Evolutionary conservation across 139 green algal species (phyloP).

Genomic region (Coccomyxa sp.): DNA sequence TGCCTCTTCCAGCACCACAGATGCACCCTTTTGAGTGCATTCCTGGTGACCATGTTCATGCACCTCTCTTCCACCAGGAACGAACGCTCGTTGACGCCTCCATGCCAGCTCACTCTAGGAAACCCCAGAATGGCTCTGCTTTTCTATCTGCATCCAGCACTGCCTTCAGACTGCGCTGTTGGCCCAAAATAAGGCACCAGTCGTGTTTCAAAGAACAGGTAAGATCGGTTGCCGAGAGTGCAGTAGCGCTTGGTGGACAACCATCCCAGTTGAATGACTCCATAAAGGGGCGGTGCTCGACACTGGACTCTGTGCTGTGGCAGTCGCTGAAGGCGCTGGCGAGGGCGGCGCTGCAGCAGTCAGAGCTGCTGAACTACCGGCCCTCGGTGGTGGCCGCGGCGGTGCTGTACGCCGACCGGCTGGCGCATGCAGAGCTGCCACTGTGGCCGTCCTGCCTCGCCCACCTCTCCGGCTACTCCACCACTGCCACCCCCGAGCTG

Average conservation of each 20-base stretch:
- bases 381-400: conserved; percentile 22
- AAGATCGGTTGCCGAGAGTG: not conserved
- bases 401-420: conserved; percentile 17
- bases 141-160: not conserved
- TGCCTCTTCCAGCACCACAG: not conserved
- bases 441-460: conserved; percentile 21
- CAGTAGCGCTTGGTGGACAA: not conserved
- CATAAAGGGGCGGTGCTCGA: no score
- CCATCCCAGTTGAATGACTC: not conserved
- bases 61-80: not conserved
- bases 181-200: no score
- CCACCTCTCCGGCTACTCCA: conserved; percentile 12
- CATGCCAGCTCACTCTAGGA: not conserved
- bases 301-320: not conserved
- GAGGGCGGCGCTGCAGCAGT: conserved; percentile 5
- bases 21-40: not conserved
- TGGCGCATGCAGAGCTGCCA: conserved; percentile 7
- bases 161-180: no score
- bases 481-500: conserved; percentile 16
- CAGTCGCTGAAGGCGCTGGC: not conserved
- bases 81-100: not conserved
- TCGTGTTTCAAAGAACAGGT: not conserved
- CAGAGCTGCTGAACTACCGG: conserved; percentile 17
- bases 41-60: not conserved
- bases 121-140: not conserved